Base-by-base conservation (phyloP, 2,329 filamentous ascomycete species). In the Rhynchosporium agropyri region DNA sequence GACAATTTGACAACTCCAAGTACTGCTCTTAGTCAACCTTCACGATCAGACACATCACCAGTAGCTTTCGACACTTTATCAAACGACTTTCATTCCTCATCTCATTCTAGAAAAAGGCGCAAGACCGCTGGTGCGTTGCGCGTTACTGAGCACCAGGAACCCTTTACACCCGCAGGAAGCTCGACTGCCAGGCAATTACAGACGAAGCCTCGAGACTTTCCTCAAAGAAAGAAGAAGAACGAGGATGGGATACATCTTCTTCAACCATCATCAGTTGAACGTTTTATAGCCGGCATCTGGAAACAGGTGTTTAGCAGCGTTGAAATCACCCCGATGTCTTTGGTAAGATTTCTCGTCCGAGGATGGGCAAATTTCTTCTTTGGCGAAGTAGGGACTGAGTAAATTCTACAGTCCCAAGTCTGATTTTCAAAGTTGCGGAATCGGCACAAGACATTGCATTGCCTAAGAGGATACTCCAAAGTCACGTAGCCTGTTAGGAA, bases 271-370 rank as follows among this genome's bases (percentile, higher is more conserved):
- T 60, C 58, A 3, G 49, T 46, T 33, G 58, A 60, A 15, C 29
- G 38, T 15, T 54, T 60, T 9, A 29, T 54, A 13, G 20, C 58
- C n/a, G 58, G 58, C 3, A 15, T 60, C 20, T 60, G 58, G 58
- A 60, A 60, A 20, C 58, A 60, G 38, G 28, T 60, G n/a, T 60
- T 53, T 29, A 60, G 38, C 9, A 60, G 49, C 9, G 48, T 60
- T 33, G 58, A 60, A 36, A 20, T 60, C 3, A 60, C 12, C 6
- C n/a, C 48, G 42, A 28, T 12, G 0, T 45, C 43, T 31, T n/a
- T 46, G 13, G 54, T 57, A n/a, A 57, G 40, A 26, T 7, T 6
- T 26, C 20, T 33, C 10, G 7, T 33, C 13, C 10, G 12, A 10
- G 33, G 33, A 5, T 36, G 9, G 33, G 33, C 33, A 36, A 36